Evolutionary conservation across 1,284 basidiomycete species (phyloP), one percentile per base, ranked within the genome.

Genomic region (Anthracocystis walkeri): DNA sequence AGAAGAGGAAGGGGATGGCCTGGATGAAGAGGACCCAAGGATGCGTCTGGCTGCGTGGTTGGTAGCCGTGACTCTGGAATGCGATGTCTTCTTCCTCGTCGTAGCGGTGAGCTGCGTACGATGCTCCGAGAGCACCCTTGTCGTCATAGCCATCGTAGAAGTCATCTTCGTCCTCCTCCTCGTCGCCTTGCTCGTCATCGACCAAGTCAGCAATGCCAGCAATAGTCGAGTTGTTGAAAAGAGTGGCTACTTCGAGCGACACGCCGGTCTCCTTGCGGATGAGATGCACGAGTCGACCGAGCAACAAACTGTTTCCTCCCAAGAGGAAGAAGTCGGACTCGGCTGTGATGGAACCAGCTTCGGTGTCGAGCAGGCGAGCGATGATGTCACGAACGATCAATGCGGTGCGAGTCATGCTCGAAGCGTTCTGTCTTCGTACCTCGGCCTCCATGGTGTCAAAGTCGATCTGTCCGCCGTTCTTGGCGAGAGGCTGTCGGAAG

Each of bases 311-410:
- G 74, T 85, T 85, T 35, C 83, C 83, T 54, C 83, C 83, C 42
- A 85, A 78, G 35, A 85, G 58, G 83, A 85, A 85, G 57, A 85
- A 85, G 75, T 85, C 83, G 23, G 82, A 83, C 55, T 85, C 83
- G 60, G 82, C 82, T 1, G 83, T 85, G 66, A 85, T 85, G 20
- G 82, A 82, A 42, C 83, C 82, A 11, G 82, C 73, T 41, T 85
- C 83, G 29, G 82, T 84, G 66, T 85, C 82, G 51, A 85, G 78
- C 29, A 85, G 73, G 51, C 78, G 77, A 27, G 81, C 82, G 38
- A 85, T 84, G 53, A 85, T 83, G 64, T 84, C 82, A 31, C 83
- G 78, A 11, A 85, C 83, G 33, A 84, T 58, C 27, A 85, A 51
- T 1, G 81, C 82, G 18, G 81, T 83, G n/a, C 81, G 76, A 8